Percentiles rank a stretch among this genome's conserved stretches.
Conservation (phyloP, 2,329 filamentous ascomycete species). For the Arthrobotrys megalospora region DNA sequence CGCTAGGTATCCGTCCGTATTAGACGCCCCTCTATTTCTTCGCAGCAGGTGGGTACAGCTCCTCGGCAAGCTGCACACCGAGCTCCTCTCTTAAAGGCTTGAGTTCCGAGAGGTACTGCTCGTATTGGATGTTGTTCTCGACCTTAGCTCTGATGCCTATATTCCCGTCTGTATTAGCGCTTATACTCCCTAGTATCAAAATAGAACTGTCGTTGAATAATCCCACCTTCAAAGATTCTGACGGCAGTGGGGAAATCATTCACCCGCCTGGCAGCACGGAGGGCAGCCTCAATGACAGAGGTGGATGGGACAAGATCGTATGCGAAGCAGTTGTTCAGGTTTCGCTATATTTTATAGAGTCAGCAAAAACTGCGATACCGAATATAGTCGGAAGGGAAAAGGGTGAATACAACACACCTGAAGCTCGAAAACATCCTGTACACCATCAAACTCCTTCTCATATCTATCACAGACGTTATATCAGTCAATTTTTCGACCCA, state of each 20-base stretch:
- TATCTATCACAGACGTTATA: slow-evolving; percentile 75
- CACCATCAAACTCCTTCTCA: slow-evolving; percentile 98
- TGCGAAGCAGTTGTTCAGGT: slow-evolving; percentile 99
- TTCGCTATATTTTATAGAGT: slow-evolving; percentile 74
- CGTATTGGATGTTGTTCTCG: slow-evolving; percentile 97
- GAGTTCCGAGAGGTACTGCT: slow-evolving; percentile 94
- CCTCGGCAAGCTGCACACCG: slow-evolving; percentile 90
- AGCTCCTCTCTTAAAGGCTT: slow-evolving; percentile 94
- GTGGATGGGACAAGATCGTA: slow-evolving; percentile 99
- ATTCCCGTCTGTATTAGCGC: slow-evolving; percentile 15
- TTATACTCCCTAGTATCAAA: slow-evolving; percentile 15
- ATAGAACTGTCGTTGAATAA: not conserved
- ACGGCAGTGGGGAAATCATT: slow-evolving; percentile 99
- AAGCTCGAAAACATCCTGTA: slow-evolving; percentile 99
- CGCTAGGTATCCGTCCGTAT: not conserved
- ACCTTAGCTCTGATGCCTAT: slow-evolving; percentile 98
- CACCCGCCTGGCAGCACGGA: slow-evolving; percentile 93
- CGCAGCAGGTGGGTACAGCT: slow-evolving; percentile 78
- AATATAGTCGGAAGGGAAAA: slow-evolving; percentile 61
- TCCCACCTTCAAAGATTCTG: slow-evolving; percentile 94
- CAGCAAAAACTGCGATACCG: slow-evolving; percentile 57
- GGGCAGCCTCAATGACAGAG: slow-evolving; percentile 88
- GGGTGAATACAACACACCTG: slow-evolving; percentile 77
- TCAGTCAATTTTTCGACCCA: slow-evolving; percentile 20
- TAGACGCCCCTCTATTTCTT: slow-evolving; percentile 32